Evolutionary conservation across 768 basidiomycete genomes (phyloP).

Genomic region (Mycena alexandri): DNA sequence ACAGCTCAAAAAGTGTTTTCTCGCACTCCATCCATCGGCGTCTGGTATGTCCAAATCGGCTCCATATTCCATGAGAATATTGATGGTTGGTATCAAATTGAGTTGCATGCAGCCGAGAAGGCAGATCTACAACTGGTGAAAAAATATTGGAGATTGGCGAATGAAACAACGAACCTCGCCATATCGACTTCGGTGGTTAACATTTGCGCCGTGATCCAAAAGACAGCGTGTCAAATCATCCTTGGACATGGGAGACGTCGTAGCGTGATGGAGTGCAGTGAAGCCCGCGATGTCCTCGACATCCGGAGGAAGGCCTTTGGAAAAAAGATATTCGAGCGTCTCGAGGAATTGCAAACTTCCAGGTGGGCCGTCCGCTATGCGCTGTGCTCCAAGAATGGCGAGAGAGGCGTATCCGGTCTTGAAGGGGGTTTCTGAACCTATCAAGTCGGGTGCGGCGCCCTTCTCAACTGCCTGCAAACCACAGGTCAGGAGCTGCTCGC

Average conservation of each 20-base stretch:
- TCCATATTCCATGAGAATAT: slow-evolving; percentile 63
- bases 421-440: slow-evolving; percentile 57
- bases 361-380: slow-evolving; percentile 37
- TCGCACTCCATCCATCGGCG: slow-evolving; percentile 42
- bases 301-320: slow-evolving; percentile 55
- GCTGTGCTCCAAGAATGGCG: slow-evolving; percentile 56
- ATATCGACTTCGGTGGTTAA: slow-evolving; percentile 62
- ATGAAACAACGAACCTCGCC: slow-evolving; percentile 51
- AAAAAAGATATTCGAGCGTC: slow-evolving; percentile 56
- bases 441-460: slow-evolving; percentile 53
- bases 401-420: slow-evolving; percentile 58
- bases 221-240: slow-evolving; percentile 53
- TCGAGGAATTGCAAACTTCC: slow-evolving; percentile 46
- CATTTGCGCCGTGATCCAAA: slow-evolving; percentile 61
- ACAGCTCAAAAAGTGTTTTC: slow-evolving; percentile 22
- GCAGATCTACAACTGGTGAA: slow-evolving; percentile 4
- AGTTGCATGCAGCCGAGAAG: slow-evolving; percentile 34
- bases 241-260: slow-evolving; percentile 43
- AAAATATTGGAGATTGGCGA: background rate
- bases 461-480: slow-evolving; percentile 42
- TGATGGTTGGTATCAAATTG: slow-evolving; percentile 49
- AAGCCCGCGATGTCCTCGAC: slow-evolving; percentile 59
- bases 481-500: background rate
- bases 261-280: slow-evolving; percentile 64
- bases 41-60: slow-evolving; percentile 59